Percentiles rank a stretch among this genome's conserved stretches.
phyloP scores from a whole-genome alignment of 495 filamentous ascomycete genomes.

The Penicillium canescens region DNA sequence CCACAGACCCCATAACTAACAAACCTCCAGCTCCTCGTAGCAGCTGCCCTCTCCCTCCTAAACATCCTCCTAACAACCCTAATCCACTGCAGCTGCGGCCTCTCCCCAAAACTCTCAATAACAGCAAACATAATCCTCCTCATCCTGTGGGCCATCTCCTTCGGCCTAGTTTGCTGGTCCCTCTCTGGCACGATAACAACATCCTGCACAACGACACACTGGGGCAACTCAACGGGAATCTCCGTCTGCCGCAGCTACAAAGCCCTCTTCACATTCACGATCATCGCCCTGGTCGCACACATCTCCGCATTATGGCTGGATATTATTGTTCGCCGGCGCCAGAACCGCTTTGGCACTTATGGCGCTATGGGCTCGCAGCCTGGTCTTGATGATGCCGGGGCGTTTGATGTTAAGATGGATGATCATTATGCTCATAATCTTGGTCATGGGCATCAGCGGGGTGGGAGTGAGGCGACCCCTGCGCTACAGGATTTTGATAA shows the following conservation, averaged over 20 bases:
- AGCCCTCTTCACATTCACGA: constrained; percentile 62
- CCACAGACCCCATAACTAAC: not conserved
- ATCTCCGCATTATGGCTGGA: constrained; percentile 53
- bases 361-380: constrained; percentile 33
- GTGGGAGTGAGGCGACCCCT: constrained; percentile 8
- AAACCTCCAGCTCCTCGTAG: constrained; percentile 49
- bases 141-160: constrained; percentile 57
- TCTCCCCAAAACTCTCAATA: constrained; percentile 57
- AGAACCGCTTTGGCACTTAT: constrained; percentile 50
- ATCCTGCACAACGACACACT: constrained; percentile 53
- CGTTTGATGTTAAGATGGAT: constrained; percentile 34
- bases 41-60: constrained; percentile 56
- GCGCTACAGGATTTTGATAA: constrained; percentile 6
- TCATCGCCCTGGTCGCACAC: constrained; percentile 48
- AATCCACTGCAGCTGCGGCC: constrained; percentile 56
- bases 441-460: too few species aligned
- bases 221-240: constrained; percentile 58
- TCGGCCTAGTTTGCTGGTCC: constrained; percentile 58
- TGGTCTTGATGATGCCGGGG: constrained; percentile 24
- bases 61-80: constrained; percentile 52
- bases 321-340: constrained; percentile 43
- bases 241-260: constrained; percentile 67
- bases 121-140: constrained; percentile 50
- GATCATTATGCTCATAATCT: constrained; percentile 12
- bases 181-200: constrained; percentile 57